Evolutionary conservation across 2,329 filamentous ascomycete genomes (phyloP), one percentile per base, ranked within the genome.

Genomic region (Zymoseptoria tritici): DNA sequence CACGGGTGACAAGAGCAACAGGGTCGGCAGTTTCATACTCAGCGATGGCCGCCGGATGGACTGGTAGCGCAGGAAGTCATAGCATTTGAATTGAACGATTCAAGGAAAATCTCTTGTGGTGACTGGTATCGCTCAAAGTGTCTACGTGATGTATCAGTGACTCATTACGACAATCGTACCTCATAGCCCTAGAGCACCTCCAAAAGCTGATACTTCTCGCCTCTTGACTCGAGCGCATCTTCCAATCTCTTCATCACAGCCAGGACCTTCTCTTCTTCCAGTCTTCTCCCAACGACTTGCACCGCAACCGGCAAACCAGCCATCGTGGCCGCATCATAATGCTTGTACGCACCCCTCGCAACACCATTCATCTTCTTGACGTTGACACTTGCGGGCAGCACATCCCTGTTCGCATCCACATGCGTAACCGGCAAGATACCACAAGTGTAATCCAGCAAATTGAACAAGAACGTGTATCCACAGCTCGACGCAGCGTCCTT

Each of bases 391-490:
- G 76, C 67, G 0, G 91, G 84, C 0, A 92, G 79, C 63, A 84
- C 81, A 69, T 94, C 89, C 50, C 85, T 78, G 1, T 74, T 70
- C 65, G 82, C 81, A 70, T 96, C 88, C 0, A 97, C 92, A 61
- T 91, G 89, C 0, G 90, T 93, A 1, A 97, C 86, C 0, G 93
- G 92, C 21, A 97, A 70, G 42, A 96, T 85, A 46, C 92, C 92
- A 11, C 84, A 83, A 1, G 89, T 84, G 75, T 97, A 97, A 72
- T 97, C 93, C 54, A 97, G 83, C 69, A 97, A 66, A 68, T 97
- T 97, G 78, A 94, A 97, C 58, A 96, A 76, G 72, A 97, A 96
- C 0, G 92, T 97, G 71, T 97, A 97, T 1, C 91, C 91, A 69
- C 92, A 97, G 66, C 87, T 90, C 63, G 88, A 89, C 52, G 94